Evolutionary conservation across 2,329 filamentous ascomycete genomes (phyloP).

Genomic region (Aspergillus fructus): DNA sequence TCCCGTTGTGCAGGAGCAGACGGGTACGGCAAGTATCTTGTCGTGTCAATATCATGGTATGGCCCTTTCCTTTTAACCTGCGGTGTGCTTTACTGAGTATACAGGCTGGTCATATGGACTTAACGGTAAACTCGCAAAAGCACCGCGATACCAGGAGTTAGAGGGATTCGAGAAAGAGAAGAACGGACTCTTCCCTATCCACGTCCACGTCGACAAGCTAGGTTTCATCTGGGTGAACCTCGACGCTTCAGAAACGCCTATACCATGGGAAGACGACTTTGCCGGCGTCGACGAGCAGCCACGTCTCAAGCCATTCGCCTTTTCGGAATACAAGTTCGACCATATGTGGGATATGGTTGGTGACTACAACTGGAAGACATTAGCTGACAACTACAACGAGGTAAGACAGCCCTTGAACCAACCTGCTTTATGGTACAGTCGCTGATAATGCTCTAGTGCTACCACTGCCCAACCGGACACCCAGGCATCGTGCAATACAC

Average conservation of each 20-base stretch:
- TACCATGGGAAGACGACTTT: constrained; percentile 55
- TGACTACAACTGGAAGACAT: constrained; percentile 61
- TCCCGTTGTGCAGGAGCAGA: constrained; percentile 51
- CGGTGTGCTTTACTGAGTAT: neutral
- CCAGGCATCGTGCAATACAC: constrained; percentile 39
- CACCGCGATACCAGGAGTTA: constrained; percentile 55
- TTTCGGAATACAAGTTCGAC: constrained; percentile 57
- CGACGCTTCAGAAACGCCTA: constrained; percentile 45
- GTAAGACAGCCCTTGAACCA: neutral
- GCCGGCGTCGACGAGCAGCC: constrained; percentile 47
- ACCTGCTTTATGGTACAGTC: too few relatives aligned
- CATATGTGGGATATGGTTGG: constrained; percentile 59
- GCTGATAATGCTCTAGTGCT: constrained; percentile 14
- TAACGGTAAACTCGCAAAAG: constrained; percentile 58
- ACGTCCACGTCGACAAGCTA: constrained; percentile 53
- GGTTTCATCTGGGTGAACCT: constrained; percentile 62
- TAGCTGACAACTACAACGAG: constrained; percentile 64
- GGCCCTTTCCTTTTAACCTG: neutral
- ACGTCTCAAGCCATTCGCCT: constrained; percentile 49
- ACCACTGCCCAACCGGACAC: constrained; percentile 23
- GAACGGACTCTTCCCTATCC: constrained; percentile 56
- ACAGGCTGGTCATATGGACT: constrained; percentile 55
- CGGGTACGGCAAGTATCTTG: constrained; percentile 52
- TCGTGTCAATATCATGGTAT: constrained; percentile 59
- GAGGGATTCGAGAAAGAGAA: constrained; percentile 55